Conservation (phyloP, 2,329 filamentous ascomycete genomes). For the Phialophora macrospora region DNA sequence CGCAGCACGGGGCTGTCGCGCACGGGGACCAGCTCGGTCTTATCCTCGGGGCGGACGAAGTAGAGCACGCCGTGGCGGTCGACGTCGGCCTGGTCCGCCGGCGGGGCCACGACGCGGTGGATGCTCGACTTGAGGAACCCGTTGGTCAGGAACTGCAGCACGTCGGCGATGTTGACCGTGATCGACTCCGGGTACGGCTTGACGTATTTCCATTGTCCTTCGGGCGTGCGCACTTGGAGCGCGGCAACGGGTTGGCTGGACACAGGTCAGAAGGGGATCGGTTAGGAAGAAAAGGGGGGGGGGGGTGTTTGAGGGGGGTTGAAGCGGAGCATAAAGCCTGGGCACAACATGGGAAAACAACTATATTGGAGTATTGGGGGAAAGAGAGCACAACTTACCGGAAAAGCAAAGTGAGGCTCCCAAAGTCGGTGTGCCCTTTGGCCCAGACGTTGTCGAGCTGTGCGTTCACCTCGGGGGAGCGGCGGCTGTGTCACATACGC, state of each 20-base stretch:
- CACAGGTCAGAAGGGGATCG: neutral
- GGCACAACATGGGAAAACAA: no score
- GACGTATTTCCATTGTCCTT: constrained; percentile 56
- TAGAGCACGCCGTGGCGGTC: constrained; percentile 53
- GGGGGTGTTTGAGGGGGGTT: no score
- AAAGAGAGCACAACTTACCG: constrained; percentile 4
- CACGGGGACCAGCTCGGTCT: constrained; percentile 42
- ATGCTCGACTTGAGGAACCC: constrained; percentile 57
- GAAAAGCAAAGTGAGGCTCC: constrained; percentile 62
- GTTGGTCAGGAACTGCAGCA: constrained; percentile 54
- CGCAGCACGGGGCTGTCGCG: constrained; percentile 43
- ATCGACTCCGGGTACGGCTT: constrained; percentile 54
- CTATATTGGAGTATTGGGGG: no score
- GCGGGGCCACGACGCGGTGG: constrained; percentile 58
- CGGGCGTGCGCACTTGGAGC: constrained; percentile 57
- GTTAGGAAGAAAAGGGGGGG: no score
- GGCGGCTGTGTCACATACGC: constrained; percentile 41
- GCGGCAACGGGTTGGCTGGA: constrained; percentile 60
- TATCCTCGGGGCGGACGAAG: constrained; percentile 51
- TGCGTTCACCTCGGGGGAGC: constrained; percentile 54
- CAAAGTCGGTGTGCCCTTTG: constrained; percentile 62
- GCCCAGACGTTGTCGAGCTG: constrained; percentile 51
- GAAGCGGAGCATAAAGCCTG: no score
- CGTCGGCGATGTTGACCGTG: constrained; percentile 59
- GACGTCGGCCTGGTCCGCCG: constrained; percentile 53